Conservation (phyloP, 2,329 filamentous ascomycete genomes). For the Colletotrichum godetiae region DNA sequence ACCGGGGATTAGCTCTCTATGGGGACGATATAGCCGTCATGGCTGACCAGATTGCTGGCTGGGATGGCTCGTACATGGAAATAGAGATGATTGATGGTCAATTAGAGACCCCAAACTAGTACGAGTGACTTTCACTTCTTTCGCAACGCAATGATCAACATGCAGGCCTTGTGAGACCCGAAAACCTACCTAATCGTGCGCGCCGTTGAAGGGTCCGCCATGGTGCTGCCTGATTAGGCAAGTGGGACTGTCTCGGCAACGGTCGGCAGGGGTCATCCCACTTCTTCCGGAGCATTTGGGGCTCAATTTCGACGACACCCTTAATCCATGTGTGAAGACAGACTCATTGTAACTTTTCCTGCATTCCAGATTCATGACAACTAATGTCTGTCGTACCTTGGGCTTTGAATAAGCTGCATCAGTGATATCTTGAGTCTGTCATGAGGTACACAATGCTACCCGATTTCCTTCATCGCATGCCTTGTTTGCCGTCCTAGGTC, state of each 20-base stretch:
- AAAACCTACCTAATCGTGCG: neutral
- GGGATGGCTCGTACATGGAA: neutral
- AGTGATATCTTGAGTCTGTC: no score
- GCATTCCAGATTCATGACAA: neutral
- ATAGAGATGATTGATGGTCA: neutral
- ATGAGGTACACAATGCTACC: neutral
- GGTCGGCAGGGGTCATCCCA: neutral
- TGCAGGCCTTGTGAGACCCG: neutral
- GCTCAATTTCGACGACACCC: slow-evolving; percentile 3
- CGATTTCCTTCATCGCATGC: neutral
- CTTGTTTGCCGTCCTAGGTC: neutral
- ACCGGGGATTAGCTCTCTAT: neutral
- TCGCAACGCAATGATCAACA: neutral
- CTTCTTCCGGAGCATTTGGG: neutral
- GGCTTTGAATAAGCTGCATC: no score
- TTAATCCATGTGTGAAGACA: neutral
- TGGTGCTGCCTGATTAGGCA: neutral
- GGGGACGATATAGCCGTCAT: neutral
- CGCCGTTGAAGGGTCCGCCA: neutral
- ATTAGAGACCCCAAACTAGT: neutral
- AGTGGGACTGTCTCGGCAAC: neutral
- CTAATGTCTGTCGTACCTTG: neutral
- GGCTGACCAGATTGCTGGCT: neutral
- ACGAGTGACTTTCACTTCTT: neutral
- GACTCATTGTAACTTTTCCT: neutral